These are phyloP conservation scores for Paraphoma sp. DNA, from an alignment of 2,329 filamentous ascomycete species.

Conservation along the genomic window DNA sequence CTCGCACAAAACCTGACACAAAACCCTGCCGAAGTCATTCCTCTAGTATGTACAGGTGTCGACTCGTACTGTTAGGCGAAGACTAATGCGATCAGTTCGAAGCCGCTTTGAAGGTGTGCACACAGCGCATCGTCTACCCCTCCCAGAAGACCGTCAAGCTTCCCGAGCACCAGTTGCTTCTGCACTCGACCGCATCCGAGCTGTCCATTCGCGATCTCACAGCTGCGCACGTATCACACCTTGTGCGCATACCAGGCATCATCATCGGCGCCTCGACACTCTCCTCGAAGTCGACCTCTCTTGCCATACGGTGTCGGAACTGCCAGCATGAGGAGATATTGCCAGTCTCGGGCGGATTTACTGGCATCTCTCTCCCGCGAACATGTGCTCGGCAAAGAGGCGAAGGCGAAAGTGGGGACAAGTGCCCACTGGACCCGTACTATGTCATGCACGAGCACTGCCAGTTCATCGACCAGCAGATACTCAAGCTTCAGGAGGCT, in stretches of 20 bases:
- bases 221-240: conserved; percentile 87
- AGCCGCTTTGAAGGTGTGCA: conserved; percentile 85
- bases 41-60: conserved; percentile 68
- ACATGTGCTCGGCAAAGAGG: conserved; percentile 71
- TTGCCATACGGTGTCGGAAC: conserved; percentile 87
- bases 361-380: conserved; percentile 83
- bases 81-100: conserved; percentile 73
- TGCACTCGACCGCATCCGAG: conserved; percentile 89
- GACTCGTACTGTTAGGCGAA: not conserved
- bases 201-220: conserved; percentile 94
- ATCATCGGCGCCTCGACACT: conserved; percentile 97
- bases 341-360: conserved; percentile 82
- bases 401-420: conserved; percentile 71
- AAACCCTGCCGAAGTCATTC: conserved; percentile 91
- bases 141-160: conserved; percentile 70
- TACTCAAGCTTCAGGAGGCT: conserved; percentile 96
- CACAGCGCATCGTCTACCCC: conserved; percentile 90
- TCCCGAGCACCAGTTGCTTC: conserved; percentile 90
- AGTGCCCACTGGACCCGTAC: conserved; percentile 93
- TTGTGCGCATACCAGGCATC: conserved; percentile 97
- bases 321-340: conserved; percentile 77
- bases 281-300: conserved; percentile 89
- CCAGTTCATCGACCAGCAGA: conserved; percentile 95
- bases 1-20: conserved; percentile 87
- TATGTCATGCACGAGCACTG: conserved; percentile 95